Evolutionary conservation across 805 yeast species (phyloP), one percentile per base, ranked within the genome.

Genomic region (Tetrapisispora taiwanensis): DNA sequence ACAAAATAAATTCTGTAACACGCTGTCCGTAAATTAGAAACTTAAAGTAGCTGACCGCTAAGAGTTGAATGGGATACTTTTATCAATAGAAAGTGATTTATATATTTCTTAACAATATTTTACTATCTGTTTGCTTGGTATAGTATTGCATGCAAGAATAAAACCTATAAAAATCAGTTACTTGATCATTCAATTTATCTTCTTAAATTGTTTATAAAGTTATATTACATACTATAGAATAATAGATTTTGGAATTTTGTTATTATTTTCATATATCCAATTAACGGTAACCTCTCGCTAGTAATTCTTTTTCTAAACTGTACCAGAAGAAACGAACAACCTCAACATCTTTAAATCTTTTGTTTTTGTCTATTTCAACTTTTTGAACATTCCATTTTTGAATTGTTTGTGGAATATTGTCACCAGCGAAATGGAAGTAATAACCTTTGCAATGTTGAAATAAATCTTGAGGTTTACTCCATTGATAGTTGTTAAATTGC

Each of bases 401-500:
- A 32, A 89, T 75, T 44, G 76, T 76, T 31, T 72, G 72, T 3
- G 97, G 97, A 1, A 86, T 70, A 2, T 79, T 72, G 54, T 92
- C 97, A 30, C 87, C 89, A 48, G 75, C 74, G 65, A 78, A 88
- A 36, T 79, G 72, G 52, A 88, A 71, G 55, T 78, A 84, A 59
- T 77, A 89, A 2, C 98, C 98, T 47, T 82, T 79, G 51, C 84
- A 84, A 52, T 77, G 79, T 56, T 83, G 92, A 64, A 92, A 92
- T 50, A 92, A 70, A 36, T 70, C 70, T 47, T 82, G 78, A 2
- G 98, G 96, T 44, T 81, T 78, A 33, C 78, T 72, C 78, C 88
- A 83, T 59, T 82, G 84, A 65, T 90, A 92, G 55, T 79, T 77
- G 58, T 84, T 78, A 67, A 92, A 86, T 67, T 92, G 99, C 99